Conservation (phyloP, 257 asterid species). For the Handroanthus guayacan region DNA sequence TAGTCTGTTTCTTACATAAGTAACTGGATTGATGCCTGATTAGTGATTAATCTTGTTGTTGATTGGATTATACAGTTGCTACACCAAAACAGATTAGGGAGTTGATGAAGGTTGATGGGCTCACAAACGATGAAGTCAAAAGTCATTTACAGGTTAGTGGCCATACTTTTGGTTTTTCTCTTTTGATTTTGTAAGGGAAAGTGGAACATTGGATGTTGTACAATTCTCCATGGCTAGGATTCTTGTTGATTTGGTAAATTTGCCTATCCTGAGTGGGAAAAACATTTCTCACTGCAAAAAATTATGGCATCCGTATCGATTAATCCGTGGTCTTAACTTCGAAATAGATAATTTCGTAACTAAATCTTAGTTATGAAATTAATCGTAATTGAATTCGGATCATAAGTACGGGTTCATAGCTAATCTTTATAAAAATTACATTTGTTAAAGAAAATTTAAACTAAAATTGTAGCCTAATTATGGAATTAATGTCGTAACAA, state of each 20-base stretch:
- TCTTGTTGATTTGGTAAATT: slow-evolving; percentile 10
- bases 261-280: slow-evolving; percentile 15
- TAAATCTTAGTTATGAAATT: too few relatives aligned
- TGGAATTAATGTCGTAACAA: too few relatives aligned
- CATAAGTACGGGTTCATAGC: too few relatives aligned
- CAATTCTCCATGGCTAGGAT: slow-evolving; percentile 23
- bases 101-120: slow-evolving; percentile 78
- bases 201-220: slow-evolving; percentile 13
- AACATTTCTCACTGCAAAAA: neutral
- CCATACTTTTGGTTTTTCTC: neutral
- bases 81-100: slow-evolving; percentile 79
- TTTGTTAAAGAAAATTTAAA: too few relatives aligned
- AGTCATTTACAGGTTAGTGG: slow-evolving; percentile 73
- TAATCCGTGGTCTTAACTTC: too few relatives aligned
- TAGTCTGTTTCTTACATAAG: neutral
- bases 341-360: too few relatives aligned
- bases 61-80: slow-evolving; percentile 49
- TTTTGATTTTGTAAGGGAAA: slow-evolving; percentile 1
- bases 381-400: too few relatives aligned
- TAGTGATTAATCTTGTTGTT: neutral
- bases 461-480: too few relatives aligned
- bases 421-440: too few relatives aligned
- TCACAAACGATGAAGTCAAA: slow-evolving; percentile 76
- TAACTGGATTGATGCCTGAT: neutral
- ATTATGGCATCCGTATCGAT: too few relatives aligned